Evolutionary conservation across 495 filamentous ascomycete genomes (phyloP), one percentile per base, ranked within the genome.

Genomic region (Lindgomyces ingoldianus): DNA sequence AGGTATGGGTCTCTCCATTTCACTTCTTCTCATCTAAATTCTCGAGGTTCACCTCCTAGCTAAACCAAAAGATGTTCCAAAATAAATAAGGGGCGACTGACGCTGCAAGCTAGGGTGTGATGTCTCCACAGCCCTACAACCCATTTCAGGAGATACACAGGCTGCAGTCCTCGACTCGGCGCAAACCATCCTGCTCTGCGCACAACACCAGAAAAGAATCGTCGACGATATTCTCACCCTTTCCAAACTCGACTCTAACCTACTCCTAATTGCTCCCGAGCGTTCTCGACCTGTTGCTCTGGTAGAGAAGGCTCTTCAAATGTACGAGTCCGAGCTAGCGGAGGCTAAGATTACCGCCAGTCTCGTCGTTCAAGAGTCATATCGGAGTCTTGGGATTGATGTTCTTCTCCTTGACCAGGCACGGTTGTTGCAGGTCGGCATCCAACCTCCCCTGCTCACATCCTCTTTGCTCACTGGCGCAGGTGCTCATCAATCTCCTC

Each of bases 211-310:
- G 67, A 71, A 70, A 21, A 65, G 65, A 11, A 70, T 75, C 22
- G 71, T 75, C 9, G 72, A 75, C 54, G 74, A 75, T 46, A 69
- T 74, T 36, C 65, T 75, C 6, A 64, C 70, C 4, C 68, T 68
- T 42, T 72, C 68, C 3, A 74, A 73, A 57, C 54, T 75, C 12
- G 72, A 75, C 45, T 65, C 73, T 9, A 71, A 64, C 10, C 70
- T 74, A 63, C 54, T 75, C 4, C 36, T 64, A 2, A 62, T 75
- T 4, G 25, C 42, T 3, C 73, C 73, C 0, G 64, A 51, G 12
- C 21, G 29, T 3, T 50, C 54, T 46, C 70, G 67, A 21, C 73
- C 73, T 4, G 46, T 42, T 8, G 36, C 48, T n/a, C 48, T 65
- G 0, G 53, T 75, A 16, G 60, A 60, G 27, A 56, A 64, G 14